Evolutionary conservation across 805 yeast species (phyloP), one percentile per base, ranked within the genome.

Genomic region (Metschnikowia cubensis): DNA sequence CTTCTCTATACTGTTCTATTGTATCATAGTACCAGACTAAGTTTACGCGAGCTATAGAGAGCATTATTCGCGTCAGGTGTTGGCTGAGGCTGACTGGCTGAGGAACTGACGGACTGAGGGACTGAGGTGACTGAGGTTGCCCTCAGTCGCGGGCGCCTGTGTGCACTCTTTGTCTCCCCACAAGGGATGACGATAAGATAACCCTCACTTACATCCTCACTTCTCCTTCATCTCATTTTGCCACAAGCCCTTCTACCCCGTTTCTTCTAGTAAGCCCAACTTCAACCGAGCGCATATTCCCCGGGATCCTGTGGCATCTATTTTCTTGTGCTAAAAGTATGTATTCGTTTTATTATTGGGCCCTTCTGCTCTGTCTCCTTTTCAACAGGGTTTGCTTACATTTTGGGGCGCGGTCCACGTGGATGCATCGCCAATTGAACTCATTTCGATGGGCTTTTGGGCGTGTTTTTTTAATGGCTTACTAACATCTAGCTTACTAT

Each of bases 401-500:
- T 42, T 33, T 14, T 20, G 33, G 37, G 8, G 45, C 32, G 37
- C 32, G 36, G 45, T 20, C 45, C 45, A 42, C 37, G 45, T 42
- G 45, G 45, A 42, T 42, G 45, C 45, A n/a, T 20, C 29, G 44
- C 29, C 29, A 25, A 25, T 25, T 25, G 29, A 25, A 25, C 11
- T 25, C 11, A 25, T 25, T 25, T 11, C 29, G 8, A 25, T 25
- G 11, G 11, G 4, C 29, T 3, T 25, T 25, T 25, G 29, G 5
- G 8, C 29, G 29, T 25, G 29, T 32, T n/a, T 17, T 17, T 8
- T 6, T 6, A 31, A 41, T 20, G 25, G 18, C 11, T 15, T 15
- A 42, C 51, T 40, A 29, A 47, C 33, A 35, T 38, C 31, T 34
- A 50, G 48, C 13, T 25, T 57, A 62, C 47, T 47, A 88, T 89